These are phyloP conservation scores for Pestalotiopsis sp. DNA, from an alignment of 2,329 filamentous ascomycete genomes.

Conservation along the genomic window DNA sequence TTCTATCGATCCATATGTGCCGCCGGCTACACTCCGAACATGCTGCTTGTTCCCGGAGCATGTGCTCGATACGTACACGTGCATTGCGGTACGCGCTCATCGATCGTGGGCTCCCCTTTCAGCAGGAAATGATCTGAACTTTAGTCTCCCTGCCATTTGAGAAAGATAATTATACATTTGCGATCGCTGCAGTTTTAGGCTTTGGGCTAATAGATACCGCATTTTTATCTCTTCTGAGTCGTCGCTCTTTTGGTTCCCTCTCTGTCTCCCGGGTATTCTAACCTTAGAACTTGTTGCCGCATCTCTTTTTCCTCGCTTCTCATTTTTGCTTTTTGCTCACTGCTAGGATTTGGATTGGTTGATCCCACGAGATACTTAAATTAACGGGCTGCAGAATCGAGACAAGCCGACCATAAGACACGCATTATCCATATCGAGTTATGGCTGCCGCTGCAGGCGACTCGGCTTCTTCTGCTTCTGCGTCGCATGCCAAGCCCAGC, in stretches of 20 bases:
- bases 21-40: neutral
- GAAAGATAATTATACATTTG: neutral
- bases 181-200: neutral
- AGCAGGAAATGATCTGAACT: neutral
- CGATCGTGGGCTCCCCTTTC: neutral
- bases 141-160: neutral
- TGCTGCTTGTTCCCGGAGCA: neutral
- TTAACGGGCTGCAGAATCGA: neutral
- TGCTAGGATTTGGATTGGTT: neutral
- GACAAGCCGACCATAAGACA: neutral
- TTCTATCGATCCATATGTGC: neutral
- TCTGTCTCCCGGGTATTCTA: neutral
- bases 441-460: slow-evolving; percentile 24
- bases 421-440: neutral
- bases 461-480: no score
- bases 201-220: slow-evolving; percentile 1
- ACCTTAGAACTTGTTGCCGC: neutral
- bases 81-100: neutral
- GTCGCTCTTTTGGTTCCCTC: neutral
- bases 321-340: neutral
- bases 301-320: neutral
- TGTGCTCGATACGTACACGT: neutral
- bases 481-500: slow-evolving; percentile 18
- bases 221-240: neutral
- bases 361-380: neutral